Percentiles rank a stretch among this genome's conserved stretches.
Conservation (phyloP, 2,329 filamentous ascomycete species). For the Colletotrichum scovillei region DNA sequence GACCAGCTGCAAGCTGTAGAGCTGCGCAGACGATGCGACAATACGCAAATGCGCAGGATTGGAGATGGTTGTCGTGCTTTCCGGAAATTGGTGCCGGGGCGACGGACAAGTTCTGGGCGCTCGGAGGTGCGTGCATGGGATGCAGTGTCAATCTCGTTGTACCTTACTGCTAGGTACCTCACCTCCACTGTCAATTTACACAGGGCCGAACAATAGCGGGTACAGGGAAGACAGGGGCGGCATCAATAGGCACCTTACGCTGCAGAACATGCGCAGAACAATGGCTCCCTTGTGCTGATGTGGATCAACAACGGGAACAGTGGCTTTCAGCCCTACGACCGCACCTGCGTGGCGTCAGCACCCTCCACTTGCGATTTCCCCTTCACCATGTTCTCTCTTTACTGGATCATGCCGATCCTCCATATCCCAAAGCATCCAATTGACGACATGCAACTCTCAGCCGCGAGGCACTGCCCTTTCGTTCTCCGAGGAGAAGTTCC, state of each 20-base stretch:
- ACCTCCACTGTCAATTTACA: neutral
- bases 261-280: neutral
- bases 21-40: slow-evolving; percentile 6
- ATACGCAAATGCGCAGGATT: slow-evolving; percentile 11
- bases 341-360: neutral
- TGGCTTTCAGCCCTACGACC: slow-evolving; percentile 3
- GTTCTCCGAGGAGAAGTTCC: neutral
- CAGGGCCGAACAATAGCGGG: neutral
- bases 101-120: neutral
- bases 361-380: neutral
- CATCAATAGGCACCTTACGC: neutral
- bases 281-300: neutral
- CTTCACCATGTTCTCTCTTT: neutral
- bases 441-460: neutral
- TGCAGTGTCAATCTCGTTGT: neutral
- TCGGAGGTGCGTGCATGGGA: neutral
- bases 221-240: neutral
- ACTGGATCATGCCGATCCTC: neutral
- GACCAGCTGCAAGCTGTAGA: slow-evolving; percentile 3
- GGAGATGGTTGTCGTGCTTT: slow-evolving; percentile 1
- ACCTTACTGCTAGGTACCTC: neutral
- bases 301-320: neutral
- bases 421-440: neutral
- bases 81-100: neutral
- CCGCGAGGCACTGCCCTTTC: neutral